These are phyloP conservation scores for Saussurea involucrata DNA, from an alignment of 129 eudicot species.

Conservation along the genomic window DNA sequence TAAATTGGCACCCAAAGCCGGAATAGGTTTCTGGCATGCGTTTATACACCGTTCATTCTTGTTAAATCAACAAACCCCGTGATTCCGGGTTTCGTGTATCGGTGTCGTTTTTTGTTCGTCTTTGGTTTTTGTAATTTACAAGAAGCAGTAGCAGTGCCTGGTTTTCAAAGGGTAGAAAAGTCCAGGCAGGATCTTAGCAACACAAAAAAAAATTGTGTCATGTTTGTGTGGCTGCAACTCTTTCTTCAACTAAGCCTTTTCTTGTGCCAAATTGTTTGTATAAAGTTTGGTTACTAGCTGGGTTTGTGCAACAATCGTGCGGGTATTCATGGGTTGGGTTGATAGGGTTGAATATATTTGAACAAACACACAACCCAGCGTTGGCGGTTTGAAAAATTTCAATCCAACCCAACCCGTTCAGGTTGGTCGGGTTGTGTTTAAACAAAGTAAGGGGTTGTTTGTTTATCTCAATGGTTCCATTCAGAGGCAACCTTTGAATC, in stretches of 20 bases:
- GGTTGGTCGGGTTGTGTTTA: no score
- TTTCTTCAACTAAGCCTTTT: background rate
- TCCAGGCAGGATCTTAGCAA: constrained; percentile 10
- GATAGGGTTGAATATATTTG: no score
- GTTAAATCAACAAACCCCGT: constrained; percentile 36
- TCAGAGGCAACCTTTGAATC: no score
- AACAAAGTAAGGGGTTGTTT: no score
- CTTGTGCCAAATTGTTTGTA: background rate
- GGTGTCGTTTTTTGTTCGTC: constrained; percentile 36
- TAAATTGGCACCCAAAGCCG: constrained; percentile 31
- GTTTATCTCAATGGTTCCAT: no score
- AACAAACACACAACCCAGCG: no score
- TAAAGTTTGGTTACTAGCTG: background rate
- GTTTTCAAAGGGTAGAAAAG: constrained; percentile 48
- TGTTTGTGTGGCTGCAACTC: constrained; percentile 1
- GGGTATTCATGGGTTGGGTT: no score
- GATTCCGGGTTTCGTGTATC: constrained; percentile 34
- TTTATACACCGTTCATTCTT: constrained; percentile 32
- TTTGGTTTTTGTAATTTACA: constrained; percentile 24
- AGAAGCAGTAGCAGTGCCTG: constrained; percentile 26
- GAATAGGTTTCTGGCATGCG: constrained; percentile 72
- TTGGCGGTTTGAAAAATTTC: no score
- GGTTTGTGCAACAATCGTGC: background rate
- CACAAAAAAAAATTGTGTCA: constrained; percentile 2
- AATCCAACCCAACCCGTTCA: no score